phyloP scores from a whole-genome alignment of 1,284 basidiomycete genomes.

The Cutaneotrichosporon mucoides region DNA sequence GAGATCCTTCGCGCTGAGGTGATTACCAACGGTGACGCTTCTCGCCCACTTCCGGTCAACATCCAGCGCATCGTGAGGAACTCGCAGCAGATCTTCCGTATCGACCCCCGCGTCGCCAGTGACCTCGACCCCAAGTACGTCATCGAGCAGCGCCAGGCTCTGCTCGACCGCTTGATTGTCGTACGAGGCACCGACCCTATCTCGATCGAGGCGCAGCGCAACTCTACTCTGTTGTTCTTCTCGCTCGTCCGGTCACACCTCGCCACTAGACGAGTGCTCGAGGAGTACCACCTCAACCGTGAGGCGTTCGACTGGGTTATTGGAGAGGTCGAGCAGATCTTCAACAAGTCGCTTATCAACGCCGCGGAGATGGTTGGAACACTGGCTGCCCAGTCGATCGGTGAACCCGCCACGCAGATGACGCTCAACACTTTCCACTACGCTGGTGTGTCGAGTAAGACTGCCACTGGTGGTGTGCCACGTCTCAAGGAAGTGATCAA shows the following conservation, averaged over 20 bases:
- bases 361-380: slow-evolving; percentile 99
- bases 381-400: slow-evolving; percentile 95
- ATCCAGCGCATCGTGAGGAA: slow-evolving; percentile 93
- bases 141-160: slow-evolving; percentile 68
- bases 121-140: slow-evolving; percentile 88
- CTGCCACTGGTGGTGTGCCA: slow-evolving; percentile 96
- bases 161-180: slow-evolving; percentile 70
- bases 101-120: slow-evolving; percentile 86
- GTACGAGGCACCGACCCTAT: slow-evolving; percentile 80
- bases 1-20: slow-evolving; percentile 72
- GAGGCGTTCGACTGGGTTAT: slow-evolving; percentile 98
- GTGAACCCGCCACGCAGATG: slow-evolving; percentile 99
- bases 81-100: slow-evolving; percentile 94
- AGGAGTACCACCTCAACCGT: slow-evolving; percentile 76
- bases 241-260: slow-evolving; percentile 89
- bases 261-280: slow-evolving; percentile 75
- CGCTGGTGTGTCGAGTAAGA: slow-evolving; percentile 96
- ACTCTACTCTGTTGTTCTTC: slow-evolving; percentile 87
- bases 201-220: slow-evolving; percentile 72
- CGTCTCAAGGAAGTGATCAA: slow-evolving; percentile 99
- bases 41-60: slow-evolving; percentile 81
- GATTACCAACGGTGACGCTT: slow-evolving; percentile 73
- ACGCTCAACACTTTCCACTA: slow-evolving; percentile 99
- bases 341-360: slow-evolving; percentile 84
- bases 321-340: slow-evolving; percentile 92